Evolutionary conservation across 2,329 filamentous ascomycete genomes (phyloP), one percentile per base, ranked within the genome.

Genomic region (Orbilia quercus): DNA sequence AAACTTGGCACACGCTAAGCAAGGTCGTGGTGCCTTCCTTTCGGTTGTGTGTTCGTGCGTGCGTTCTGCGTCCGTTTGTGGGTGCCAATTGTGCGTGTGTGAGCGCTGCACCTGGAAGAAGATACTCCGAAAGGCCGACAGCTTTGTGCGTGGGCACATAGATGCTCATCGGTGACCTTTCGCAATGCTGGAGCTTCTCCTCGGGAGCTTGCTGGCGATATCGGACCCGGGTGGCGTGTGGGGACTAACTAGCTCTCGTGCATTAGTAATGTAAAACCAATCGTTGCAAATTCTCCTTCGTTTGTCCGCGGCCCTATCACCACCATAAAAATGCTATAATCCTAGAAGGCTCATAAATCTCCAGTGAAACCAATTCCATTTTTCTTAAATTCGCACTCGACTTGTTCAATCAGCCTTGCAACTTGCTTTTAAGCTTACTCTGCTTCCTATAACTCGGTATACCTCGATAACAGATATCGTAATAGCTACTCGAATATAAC

Each of bases 191-290:
- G 31, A 14, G 36, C n/a, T 16, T 14, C n/a, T 40, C 36, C 9
- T 40, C 36, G 36, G 9, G 36, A 4, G 36, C 9, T 16, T 23
- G 16, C 16, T 20, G 55, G 64, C 64, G 64, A 69, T 69, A 69
- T 69, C 64, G 64, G 64, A 58, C 34, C 9, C 20, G 18, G 38
- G 25, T 18, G 6, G 6, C 7, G 48, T 11, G 2, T 54, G 14
- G 48, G 23, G 9, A 12, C 34, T 20, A 40, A 69, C 40, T 69
- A 60, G 64, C 64, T 57, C 20, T 18, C 28, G 34, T 16, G 25
- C 45, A 69, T 69, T 69, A 69, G 28, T 69, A 69, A 69, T 69
- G 40, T 36, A 40, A 31, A 38, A 38, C 55, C 55, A 53, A 44
- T 42, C 64, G 23, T 23, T 34, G 36, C 45, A 57, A 28, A 58